phyloP scores from a whole-genome alignment of 768 basidiomycete species.

The Baorangia bicolor region DNA sequence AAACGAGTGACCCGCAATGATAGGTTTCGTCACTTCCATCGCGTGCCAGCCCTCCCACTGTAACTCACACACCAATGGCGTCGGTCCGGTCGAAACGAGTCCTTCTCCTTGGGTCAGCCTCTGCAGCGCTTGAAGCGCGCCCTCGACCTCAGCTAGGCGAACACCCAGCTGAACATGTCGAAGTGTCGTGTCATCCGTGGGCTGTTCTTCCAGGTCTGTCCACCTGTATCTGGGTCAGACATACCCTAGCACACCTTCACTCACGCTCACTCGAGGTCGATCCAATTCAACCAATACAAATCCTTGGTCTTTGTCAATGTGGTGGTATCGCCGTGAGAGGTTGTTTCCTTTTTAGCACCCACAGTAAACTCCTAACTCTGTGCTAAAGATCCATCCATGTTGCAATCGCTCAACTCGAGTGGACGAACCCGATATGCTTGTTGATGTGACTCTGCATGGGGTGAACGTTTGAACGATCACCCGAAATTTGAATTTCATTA shows the following conservation, averaged over 20 bases:
- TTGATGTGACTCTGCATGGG: too few species aligned
- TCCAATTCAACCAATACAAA: conserved; percentile 35
- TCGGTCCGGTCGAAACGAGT: not conserved
- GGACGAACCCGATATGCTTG: too few species aligned
- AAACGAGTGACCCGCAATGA: conserved; percentile 35
- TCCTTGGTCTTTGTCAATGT: conserved; percentile 25
- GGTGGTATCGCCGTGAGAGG: conserved; percentile 1
- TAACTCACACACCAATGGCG: conserved; percentile 3
- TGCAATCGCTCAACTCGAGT: too few species aligned
- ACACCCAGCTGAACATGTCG: conserved; percentile 34
- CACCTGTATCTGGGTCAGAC: conserved; percentile 17
- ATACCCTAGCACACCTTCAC: too few species aligned
- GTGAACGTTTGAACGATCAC: too few species aligned
- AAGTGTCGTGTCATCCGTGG: conserved; percentile 32
- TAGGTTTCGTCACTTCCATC: conserved; percentile 20
- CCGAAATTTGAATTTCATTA: too few species aligned
- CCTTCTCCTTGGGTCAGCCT: not conserved
- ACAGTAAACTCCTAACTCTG: too few species aligned
- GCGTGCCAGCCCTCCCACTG: conserved; percentile 21
- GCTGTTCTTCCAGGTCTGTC: conserved; percentile 32
- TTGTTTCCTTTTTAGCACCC: conserved; percentile 2
- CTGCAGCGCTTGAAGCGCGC: conserved; percentile 23
- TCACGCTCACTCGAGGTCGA: conserved; percentile 24
- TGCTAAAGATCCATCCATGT: too few species aligned
- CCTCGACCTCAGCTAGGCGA: conserved; percentile 40